Evolutionary conservation across 495 filamentous ascomycete genomes (phyloP), one percentile per base, ranked within the genome.

Genomic region (Astrothelium subdiscretum): DNA sequence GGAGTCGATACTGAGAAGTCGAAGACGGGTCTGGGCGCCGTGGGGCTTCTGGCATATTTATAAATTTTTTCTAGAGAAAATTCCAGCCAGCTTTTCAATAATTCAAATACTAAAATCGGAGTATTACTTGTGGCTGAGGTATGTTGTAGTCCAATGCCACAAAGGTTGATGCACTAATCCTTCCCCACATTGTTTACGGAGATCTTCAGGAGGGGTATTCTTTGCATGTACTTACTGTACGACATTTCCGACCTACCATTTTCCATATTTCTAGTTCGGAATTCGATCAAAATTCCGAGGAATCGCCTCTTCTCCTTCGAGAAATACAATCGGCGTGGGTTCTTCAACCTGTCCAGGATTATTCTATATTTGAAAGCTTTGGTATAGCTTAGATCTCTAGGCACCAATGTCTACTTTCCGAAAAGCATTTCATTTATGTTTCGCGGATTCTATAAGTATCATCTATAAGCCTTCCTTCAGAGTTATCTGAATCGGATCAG

Each of bases 1-100:
- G 66, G 11, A 72, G 64, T 26, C 68, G 63, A 18, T 63, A 64
- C 13, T 64, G 69, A 20, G 64, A 62, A n/a, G 18, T 48, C 52
- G 13, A 32, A 3, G 13, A 61, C 43, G 13, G 65, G 61, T 44
- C 51, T 43, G 15, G 32, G 59, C 48, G 48, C 10, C 15, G 4
- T 11, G 48, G 48, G 29, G 29, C 48, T 11, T 54, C 24, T 27
- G 48, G 6, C 48, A 54, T 54, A 5, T 29, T 54, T 11, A 26
- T 8, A 5, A 54, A 29, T 11, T 26, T 29, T 38, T 38, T 38
- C 35, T 15, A 15, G 15, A n/a, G n/a, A n/a, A n/a, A n/a, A n/a
- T n/a, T n/a, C n/a, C n/a, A n/a, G n/a, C n/a, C n/a, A n/a, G n/a
- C n/a, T n/a, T n/a, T n/a, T n/a, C n/a, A n/a, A n/a, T n/a, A n/a